Conservation (phyloP, 257 asterid species). For the Orobanche coerulescens region DNA sequence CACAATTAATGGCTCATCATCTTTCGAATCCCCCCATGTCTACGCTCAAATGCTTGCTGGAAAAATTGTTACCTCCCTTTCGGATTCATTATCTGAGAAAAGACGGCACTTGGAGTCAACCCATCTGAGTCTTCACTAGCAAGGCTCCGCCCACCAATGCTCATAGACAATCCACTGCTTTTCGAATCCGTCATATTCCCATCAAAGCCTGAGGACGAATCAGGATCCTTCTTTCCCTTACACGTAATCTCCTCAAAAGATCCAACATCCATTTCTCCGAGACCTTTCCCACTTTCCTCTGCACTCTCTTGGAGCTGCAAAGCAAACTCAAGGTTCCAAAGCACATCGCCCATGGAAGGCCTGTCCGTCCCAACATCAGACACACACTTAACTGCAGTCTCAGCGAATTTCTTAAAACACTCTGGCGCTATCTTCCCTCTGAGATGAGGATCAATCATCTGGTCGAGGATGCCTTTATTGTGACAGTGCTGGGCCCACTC, state of each 20-base stretch:
- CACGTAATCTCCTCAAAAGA: constrained; percentile 32
- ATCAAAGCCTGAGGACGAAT: constrained; percentile 39
- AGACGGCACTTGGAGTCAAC: constrained; percentile 65
- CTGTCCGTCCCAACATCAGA: constrained; percentile 32
- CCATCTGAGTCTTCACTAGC: constrained; percentile 73
- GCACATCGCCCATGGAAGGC: constrained; percentile 38
- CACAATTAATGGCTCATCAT: background rate
- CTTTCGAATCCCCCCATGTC: background rate
- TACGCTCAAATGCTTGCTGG: background rate
- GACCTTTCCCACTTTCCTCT: constrained; percentile 48
- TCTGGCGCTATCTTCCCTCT: constrained; percentile 33
- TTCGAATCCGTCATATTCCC: constrained; percentile 48
- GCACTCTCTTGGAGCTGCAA: constrained; percentile 45
- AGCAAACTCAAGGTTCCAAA: constrained; percentile 40
- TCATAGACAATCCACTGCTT: constrained; percentile 58
- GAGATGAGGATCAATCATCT: constrained; percentile 31
- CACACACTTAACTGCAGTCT: constrained; percentile 35
- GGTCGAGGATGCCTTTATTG: constrained; percentile 25
- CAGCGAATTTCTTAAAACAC: constrained; percentile 29
- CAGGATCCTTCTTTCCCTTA: constrained; percentile 42
- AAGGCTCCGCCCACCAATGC: constrained; percentile 71
- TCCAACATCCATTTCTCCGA: constrained; percentile 26
- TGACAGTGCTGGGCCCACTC: constrained; percentile 34
- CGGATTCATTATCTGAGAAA: constrained; percentile 77
- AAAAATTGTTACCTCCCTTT: constrained; percentile 43